A percentile compares a stretch with the other conserved stretches of the same genome.
Evolutionary conservation across 169 alveolate species (phyloP).

Genomic region (Plasmodium coatneyi): DNA sequence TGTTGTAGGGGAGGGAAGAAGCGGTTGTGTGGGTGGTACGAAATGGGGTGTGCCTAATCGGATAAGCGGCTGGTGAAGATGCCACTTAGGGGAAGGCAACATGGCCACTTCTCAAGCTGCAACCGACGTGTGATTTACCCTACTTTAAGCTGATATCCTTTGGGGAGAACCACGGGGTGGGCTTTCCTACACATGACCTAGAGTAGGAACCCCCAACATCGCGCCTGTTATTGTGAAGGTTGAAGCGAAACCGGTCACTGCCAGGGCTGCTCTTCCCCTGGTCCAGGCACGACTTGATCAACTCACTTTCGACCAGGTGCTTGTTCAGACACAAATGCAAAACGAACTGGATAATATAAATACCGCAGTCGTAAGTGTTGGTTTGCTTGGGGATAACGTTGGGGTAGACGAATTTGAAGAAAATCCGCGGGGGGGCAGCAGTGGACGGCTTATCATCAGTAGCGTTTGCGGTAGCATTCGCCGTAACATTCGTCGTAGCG

Average conservation of each 20-base stretch:
- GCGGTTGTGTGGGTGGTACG: background rate
- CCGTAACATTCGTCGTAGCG: background rate
- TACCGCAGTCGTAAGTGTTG: constrained; percentile 80
- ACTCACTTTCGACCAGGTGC: constrained; percentile 39
- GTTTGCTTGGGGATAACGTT: constrained; percentile 75
- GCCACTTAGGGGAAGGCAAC: background rate
- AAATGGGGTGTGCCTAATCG: background rate
- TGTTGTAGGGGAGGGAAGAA: background rate
- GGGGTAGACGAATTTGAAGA: constrained; percentile 69
- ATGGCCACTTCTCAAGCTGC: background rate
- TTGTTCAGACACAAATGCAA: constrained; percentile 67
- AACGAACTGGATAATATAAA: constrained; percentile 77
- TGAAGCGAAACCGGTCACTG: background rate
- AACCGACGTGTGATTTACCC: background rate
- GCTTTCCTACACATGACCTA: background rate
- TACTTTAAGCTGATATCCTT: constrained; percentile 54
- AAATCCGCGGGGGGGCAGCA: constrained; percentile 17
- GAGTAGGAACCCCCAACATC: background rate
- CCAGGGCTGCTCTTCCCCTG: background rate
- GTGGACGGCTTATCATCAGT: background rate
- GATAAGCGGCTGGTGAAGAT: background rate
- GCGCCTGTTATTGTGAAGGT: background rate
- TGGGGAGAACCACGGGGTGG: constrained; percentile 56
- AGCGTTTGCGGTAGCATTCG: background rate
- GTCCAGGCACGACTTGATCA: constrained; percentile 42